phyloP scores from a whole-genome alignment of 495 filamentous ascomycete genomes.

The Elasticomyces elasticus region DNA sequence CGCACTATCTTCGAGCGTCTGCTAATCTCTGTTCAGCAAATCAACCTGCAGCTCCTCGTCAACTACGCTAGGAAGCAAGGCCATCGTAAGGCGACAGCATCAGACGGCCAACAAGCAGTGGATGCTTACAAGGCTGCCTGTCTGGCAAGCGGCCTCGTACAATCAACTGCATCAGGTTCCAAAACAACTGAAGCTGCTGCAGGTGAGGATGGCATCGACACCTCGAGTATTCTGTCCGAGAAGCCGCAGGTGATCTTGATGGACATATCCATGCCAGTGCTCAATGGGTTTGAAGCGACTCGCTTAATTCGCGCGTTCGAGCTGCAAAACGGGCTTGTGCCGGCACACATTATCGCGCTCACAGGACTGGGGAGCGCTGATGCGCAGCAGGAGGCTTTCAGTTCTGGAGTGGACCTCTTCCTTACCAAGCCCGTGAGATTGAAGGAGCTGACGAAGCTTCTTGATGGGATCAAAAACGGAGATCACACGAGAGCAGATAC shows the following conservation, averaged over 20 bases:
- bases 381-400: conserved; percentile 15
- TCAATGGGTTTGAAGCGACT: conserved; percentile 18
- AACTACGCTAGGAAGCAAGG: conserved; percentile 14
- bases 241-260: conserved; percentile 18
- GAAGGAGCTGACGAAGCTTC: conserved; percentile 13
- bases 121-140: conserved; percentile 12
- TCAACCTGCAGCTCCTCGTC: conserved; percentile 15
- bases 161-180: too few relatives aligned
- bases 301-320: conserved; percentile 10
- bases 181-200: too few relatives aligned
- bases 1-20: neutral
- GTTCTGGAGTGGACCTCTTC: conserved; percentile 17
- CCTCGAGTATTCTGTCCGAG: too few relatives aligned
- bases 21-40: neutral
- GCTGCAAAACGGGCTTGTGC: conserved; percentile 1
- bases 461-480: too few relatives aligned
- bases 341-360: conserved; percentile 12
- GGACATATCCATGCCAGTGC: conserved; percentile 20
- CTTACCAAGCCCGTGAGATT: conserved; percentile 21
- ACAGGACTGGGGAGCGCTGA: conserved; percentile 16
- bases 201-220: too few relatives aligned
- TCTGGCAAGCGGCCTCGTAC: too few relatives aligned
- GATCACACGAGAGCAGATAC: too few relatives aligned
- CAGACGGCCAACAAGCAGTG: conserved; percentile 10
- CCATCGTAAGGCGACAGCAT: neutral